Conservation (phyloP, 23 red algal species). For the Gracilaria vermiculophylla region DNA sequence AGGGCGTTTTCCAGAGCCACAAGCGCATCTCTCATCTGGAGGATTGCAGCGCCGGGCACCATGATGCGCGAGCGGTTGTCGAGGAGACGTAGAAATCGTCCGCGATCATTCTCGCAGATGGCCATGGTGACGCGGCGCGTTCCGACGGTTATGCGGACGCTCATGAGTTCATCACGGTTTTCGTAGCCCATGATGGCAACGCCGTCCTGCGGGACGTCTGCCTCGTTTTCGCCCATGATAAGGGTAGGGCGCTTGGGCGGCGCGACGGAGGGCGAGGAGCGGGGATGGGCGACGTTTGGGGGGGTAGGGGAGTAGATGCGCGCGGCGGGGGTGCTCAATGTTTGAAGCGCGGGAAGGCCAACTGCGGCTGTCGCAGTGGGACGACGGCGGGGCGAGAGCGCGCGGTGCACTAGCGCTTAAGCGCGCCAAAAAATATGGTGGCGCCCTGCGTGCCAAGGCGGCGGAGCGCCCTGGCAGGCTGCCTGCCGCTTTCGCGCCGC, state of each 20-base stretch:
- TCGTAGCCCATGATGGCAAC: slow-evolving; percentile 36
- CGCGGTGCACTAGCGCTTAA: no score
- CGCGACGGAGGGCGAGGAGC: not conserved
- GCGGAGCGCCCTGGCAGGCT: no score
- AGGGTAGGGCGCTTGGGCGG: not conserved
- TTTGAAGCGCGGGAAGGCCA: no score
- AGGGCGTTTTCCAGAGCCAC: slow-evolving; percentile 21
- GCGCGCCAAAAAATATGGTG: not conserved
- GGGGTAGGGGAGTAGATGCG: not conserved
- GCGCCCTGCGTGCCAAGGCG: not conserved
- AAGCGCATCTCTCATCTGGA: slow-evolving; percentile 55
- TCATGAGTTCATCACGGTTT: slow-evolving; percentile 61
- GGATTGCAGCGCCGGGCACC: slow-evolving; percentile 52
- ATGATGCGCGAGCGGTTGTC: slow-evolving; percentile 41
- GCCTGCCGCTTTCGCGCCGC: no score
- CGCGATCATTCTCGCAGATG: slow-evolving; percentile 67
- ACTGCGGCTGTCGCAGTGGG: no score
- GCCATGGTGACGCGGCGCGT: slow-evolving; percentile 37
- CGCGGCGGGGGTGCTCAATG: no score
- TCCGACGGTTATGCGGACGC: slow-evolving; percentile 37
- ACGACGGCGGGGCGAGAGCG: not conserved
- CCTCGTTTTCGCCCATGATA: slow-evolving; percentile 54
- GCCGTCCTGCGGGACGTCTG: slow-evolving; percentile 3
- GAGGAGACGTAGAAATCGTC: slow-evolving; percentile 50
- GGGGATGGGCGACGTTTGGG: not conserved